These are phyloP conservation scores for Penicillium sp. DNA, from an alignment of 2,329 filamentous ascomycete genomes.

Conservation along the genomic window DNA sequence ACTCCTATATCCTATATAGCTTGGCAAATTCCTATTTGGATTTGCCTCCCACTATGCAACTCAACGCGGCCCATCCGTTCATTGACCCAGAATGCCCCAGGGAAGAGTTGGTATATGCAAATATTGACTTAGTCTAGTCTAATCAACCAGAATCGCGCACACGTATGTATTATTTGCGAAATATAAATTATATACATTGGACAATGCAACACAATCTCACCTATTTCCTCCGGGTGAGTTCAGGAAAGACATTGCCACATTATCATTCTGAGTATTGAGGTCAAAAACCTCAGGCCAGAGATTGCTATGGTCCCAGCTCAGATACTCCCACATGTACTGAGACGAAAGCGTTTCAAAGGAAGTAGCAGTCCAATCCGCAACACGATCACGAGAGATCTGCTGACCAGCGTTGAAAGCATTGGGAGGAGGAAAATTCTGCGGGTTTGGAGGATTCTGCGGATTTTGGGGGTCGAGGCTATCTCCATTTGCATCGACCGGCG, in stretches of 20 bases:
- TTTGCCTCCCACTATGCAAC: background rate
- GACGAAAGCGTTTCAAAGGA: conserved; percentile 6
- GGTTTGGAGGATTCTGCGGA: no score
- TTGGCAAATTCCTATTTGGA: no score
- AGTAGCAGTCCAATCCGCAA: conserved; percentile 7
- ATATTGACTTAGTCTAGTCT: background rate
- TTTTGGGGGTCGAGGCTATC: background rate
- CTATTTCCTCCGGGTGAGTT: conserved; percentile 29
- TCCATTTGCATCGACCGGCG: background rate
- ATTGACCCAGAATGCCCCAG: background rate
- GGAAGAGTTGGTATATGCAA: background rate
- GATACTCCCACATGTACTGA: conserved; percentile 13
- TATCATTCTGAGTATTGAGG: background rate
- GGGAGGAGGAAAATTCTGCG: background rate
- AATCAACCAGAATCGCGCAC: background rate
- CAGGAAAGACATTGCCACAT: conserved; percentile 4
- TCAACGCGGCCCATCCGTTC: background rate
- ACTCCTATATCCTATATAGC: no score
- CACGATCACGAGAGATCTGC: background rate
- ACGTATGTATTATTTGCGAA: background rate
- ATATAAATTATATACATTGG: background rate
- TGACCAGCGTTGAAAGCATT: background rate
- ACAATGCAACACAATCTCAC: background rate
- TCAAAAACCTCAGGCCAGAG: conserved; percentile 10
- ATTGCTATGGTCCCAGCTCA: conserved; percentile 9